Base-by-base conservation (phyloP, 1,284 basidiomycete species). In the Volvariella volvacea region DNA sequence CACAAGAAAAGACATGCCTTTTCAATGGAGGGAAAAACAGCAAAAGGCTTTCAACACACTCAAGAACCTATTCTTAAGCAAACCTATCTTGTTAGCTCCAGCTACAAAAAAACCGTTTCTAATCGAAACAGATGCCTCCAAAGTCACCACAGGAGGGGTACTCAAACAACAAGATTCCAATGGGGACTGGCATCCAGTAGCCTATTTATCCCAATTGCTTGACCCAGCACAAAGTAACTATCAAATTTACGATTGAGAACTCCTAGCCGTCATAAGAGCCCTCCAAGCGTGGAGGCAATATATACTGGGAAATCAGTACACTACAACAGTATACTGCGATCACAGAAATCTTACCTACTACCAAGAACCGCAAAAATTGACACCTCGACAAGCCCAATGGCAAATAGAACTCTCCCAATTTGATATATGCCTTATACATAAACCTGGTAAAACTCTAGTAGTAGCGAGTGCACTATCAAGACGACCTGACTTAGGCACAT, bases 211-310 rank as follows among this genome's bases (percentile, higher is more conserved):
- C n/a, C n/a, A n/a, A n/a, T n/a, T n/a, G n/a, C n/a, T n/a, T n/a
- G 59, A 63, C 16, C 40, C 36, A 8, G 44, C 53, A 2, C 53
- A 66, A 54, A 40, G 55, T 3, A 76, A 76, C 49, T 76, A 74
- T 52, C 58, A 66, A 17, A 68, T 71, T 25, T 64, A 72, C 50
- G 67, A 80, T 50, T 59, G 65, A 45, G 72, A 79, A 57, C 44
- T 78, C 14, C 32, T 75, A 0, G 63, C 65, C 0, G 62, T 73
- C 15, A 59, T 70, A 15, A 10, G 19, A 0, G 42, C 46, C 6
- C 22, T 50, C 0, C 22, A 47, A 0, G 39, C 47, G 47, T 49
- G 46, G 46, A 28, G 22, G 6, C 46, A 43, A 10, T 47, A 47
- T 31, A 17, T 47, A 10, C 37, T 36, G 22, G 46, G 46, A 21